phyloP scores from a whole-genome alignment of 176 grass and related monocot genomes.

The Triticum turgidum region DNA sequence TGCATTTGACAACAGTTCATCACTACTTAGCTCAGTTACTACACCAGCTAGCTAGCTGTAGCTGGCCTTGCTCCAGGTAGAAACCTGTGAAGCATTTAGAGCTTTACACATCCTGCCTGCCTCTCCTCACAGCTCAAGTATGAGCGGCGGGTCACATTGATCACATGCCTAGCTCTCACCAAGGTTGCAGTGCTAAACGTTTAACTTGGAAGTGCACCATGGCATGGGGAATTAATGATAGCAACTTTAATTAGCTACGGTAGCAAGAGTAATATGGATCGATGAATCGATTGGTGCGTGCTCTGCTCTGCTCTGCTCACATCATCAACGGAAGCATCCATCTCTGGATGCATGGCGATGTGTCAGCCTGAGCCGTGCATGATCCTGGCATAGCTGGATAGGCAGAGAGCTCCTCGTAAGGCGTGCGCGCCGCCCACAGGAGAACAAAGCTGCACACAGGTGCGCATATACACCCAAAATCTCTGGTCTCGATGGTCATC shows the following conservation, averaged over 20 bases:
- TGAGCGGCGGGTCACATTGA: no score
- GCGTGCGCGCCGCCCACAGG: constrained; percentile 22
- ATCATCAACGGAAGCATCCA: neutral
- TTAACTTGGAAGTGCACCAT: no score
- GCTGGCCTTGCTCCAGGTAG: neutral
- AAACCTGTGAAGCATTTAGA: neutral
- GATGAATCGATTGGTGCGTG: neutral
- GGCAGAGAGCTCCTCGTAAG: constrained; percentile 9
- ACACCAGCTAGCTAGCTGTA: neutral
- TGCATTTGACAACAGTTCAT: no score
- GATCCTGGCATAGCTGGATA: neutral
- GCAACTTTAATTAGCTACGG: neutral
- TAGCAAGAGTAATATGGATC: constrained; percentile 10
- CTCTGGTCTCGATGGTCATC: constrained; percentile 4
- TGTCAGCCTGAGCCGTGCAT: neutral
- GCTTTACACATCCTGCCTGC: no score
- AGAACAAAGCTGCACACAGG: constrained; percentile 21
- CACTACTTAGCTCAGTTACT: neutral
- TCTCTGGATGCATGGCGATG: neutral
- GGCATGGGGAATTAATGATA: neutral
- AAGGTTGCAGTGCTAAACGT: no score
- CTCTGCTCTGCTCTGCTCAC: neutral
- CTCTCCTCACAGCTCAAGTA: neutral
- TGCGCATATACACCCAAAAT: constrained; percentile 27
- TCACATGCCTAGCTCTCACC: no score